Percentiles rank a stretch among this genome's conserved stretches.
These are phyloP conservation scores for Oropetium thomaeum DNA, from an alignment of 176 grass and related monocot species.

Conservation along the genomic window DNA sequence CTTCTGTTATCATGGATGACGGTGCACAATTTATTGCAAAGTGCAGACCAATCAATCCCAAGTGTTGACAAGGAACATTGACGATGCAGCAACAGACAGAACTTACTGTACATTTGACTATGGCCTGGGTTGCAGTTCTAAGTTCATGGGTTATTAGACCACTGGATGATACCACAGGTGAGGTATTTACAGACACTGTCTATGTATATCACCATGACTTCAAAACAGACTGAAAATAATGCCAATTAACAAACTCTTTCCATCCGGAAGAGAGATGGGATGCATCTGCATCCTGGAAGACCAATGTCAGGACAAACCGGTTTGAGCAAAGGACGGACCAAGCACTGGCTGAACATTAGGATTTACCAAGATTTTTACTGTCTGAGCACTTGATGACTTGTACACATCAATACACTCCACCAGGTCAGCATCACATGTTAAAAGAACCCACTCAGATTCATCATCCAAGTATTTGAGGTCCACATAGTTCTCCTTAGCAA, in stretches of 20 bases:
- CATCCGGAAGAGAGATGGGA: conserved; percentile 19
- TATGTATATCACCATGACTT: conserved; percentile 19
- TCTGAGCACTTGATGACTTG: conserved; percentile 58
- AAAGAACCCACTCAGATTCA: conserved; percentile 93
- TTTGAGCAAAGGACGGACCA: conserved; percentile 39
- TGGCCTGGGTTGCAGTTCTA: background rate
- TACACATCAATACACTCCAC: conserved; percentile 89
- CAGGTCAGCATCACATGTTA: conserved; percentile 91
- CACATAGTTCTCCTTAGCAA: conserved; percentile 32
- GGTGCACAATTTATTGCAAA: background rate
- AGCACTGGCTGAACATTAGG: conserved; percentile 22
- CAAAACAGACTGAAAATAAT: conserved; percentile 15
- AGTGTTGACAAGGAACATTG: background rate
- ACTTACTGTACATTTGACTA: conserved; percentile 1
- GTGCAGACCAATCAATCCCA: background rate
- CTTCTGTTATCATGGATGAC: background rate
- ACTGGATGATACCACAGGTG: conserved; percentile 12
- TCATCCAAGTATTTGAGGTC: conserved; percentile 93
- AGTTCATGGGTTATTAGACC: background rate
- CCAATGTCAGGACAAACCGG: conserved; percentile 38
- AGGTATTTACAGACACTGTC: conserved; percentile 30
- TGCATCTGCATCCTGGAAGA: conserved; percentile 5
- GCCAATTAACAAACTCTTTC: background rate
- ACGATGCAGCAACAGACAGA: background rate
- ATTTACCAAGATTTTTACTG: conserved; percentile 72